Conservation (phyloP, 2,329 filamentous ascomycete genomes). For the Curvularia spicifera region DNA sequence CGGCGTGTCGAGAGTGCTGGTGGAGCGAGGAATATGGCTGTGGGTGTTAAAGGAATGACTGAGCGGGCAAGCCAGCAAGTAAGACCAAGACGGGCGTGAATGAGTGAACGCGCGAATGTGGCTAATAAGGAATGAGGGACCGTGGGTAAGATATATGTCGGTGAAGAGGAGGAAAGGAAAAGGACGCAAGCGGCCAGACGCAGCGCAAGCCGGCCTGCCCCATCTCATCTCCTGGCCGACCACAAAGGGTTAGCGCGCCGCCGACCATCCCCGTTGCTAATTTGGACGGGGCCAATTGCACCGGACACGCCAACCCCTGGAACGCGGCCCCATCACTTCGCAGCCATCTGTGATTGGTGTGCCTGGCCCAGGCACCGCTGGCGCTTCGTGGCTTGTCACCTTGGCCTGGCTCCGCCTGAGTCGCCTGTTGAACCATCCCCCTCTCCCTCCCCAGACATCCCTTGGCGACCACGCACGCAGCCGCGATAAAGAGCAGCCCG, state of each 20-base stretch:
- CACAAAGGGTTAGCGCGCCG: slow-evolving; percentile 22
- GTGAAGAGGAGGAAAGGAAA: slow-evolving; percentile 34
- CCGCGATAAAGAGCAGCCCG: too few relatives aligned
- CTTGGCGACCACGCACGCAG: slow-evolving; percentile 13
- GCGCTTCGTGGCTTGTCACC: slow-evolving; percentile 25
- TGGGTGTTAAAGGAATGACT: slow-evolving; percentile 37
- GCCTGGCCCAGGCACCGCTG: slow-evolving; percentile 37
- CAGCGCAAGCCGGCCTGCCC: slow-evolving; percentile 32
- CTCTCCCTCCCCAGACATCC: neutral
- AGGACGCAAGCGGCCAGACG: slow-evolving; percentile 32
- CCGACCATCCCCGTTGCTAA: slow-evolving; percentile 32
- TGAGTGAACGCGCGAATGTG: slow-evolving; percentile 49
- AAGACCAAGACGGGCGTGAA: slow-evolving; percentile 44
- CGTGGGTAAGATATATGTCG: slow-evolving; percentile 32
- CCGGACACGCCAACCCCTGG: slow-evolving; percentile 25
- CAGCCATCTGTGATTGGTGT: slow-evolving; percentile 37
- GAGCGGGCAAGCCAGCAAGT: slow-evolving; percentile 22
- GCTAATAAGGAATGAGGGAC: slow-evolving; percentile 33
- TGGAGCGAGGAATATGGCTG: slow-evolving; percentile 11
- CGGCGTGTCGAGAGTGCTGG: slow-evolving; percentile 23
- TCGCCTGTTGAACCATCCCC: neutral
- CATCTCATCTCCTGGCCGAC: slow-evolving; percentile 34
- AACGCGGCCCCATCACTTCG: slow-evolving; percentile 10
- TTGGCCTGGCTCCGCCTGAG: slow-evolving; percentile 9
- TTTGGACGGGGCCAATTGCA: slow-evolving; percentile 35